Base-by-base conservation (phyloP, 352 stramenopile species). In the Globisporangium heterothallicum region DNA sequence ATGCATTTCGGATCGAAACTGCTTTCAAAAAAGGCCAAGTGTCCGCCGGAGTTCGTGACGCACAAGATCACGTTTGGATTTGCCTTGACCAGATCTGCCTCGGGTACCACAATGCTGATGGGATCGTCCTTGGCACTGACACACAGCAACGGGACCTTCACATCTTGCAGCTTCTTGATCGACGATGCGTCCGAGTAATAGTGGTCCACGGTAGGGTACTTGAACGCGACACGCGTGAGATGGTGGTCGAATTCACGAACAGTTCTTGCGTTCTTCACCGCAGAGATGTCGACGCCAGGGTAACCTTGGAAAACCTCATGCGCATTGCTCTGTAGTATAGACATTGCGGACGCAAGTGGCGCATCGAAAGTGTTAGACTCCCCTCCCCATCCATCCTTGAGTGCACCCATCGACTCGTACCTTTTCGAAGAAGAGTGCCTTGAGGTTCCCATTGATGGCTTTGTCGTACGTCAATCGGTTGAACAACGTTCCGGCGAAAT, bases 211-310 rank as follows among this genome's bases (percentile, higher is more conserved):
- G 57, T 77, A 9, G 54, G 55, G 55, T 81, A 81, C 45, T 74
- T 72, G 45, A 83, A 83, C 24, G 70, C 54, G 25, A 74, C 66
- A 48, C 77, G 73, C 27, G 78, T 86, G 58, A 88, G 64, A 13
- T 63, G 63, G 49, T 82, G 70, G 61, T 90, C 76, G 48, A 86
- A 88, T 52, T 90, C 64, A 2, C 49, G 60, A 4, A 89, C 60
- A n/a, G 58, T 73, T 35, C 50, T 61, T 3, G 65, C 63, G 2
- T 55, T 60, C 3, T 63, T 64, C 9, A 87, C 42, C 2, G 68
- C 49, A 9, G 66, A 57, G 9, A 88, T 26, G 45, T 88, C 70
- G 18, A 88, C 36, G 7, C 61, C 68, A 4, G 65, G 56, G 46
- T 81, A 70, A 47, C 57, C 48, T 2, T 58, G 58, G 49, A 90